Evolutionary conservation across 2,329 filamentous ascomycete genomes (phyloP), one percentile per base, ranked within the genome.

Genomic region (Pyrenophora teres): DNA sequence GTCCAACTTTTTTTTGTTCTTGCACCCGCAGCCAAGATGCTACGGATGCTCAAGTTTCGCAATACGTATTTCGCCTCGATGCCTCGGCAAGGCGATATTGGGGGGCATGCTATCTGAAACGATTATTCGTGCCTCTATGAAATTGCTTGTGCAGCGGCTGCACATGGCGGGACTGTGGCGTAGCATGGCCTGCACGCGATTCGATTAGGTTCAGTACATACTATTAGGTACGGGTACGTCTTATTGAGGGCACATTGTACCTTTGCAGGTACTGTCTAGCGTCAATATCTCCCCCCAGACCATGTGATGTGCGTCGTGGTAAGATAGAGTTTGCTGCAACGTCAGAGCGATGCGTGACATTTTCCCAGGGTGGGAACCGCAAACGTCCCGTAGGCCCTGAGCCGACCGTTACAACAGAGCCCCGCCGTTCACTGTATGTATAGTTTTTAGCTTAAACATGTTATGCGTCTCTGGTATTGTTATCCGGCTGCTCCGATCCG

Each of bases 351-450:
- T 42, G 50, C 42, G 49, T 56, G 41, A 35, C 48, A 27, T 25
- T 15, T 25, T 35, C 46, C 37, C 31, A 31, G 23, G 23, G 43
- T 37, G 47, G 41, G 35, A 47, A 46, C 49, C 46, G 43, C 31
- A 42, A 53, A 59, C 49, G 53, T 59, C 49, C 50, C 56, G 53
- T 39, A 18, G 50, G 27, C 5, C 8, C 25, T 27, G 39, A n/a
- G 40, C 10, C 15, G 33, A 35, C 49, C 39, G 44, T 52, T 52
- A 44, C 32, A 18, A 31, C 38, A 15, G 49, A 52, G 43, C 43
- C 44, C 48, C 46, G 43, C 44, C 43, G 39, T 41, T 48, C 46
- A 37, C 35, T n/a, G 40, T 35, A 44, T 39, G 21, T 18, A n/a
- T n/a, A n/a, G 3, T 19, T 19, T 19, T n/a, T 40, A 32, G 41